Evolutionary conservation across 371 early-diverging fungal genomes (phyloP), one percentile per base, ranked within the genome.

Genomic region (Funneliformis caledonium): DNA sequence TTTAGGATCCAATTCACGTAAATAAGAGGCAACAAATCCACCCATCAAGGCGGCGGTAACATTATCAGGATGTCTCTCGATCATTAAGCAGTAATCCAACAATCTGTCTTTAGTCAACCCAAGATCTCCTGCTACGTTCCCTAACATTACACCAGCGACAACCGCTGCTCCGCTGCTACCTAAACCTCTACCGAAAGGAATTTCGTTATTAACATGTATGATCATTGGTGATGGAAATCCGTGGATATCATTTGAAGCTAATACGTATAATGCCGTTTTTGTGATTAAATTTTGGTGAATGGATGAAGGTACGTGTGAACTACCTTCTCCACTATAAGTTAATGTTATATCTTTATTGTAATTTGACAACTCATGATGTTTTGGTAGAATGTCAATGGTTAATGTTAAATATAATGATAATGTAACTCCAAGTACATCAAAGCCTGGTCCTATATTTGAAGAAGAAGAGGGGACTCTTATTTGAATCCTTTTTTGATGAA

Each of bases 31-130:
- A 4, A 97, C 93, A 83, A 97, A 96, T 8, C 98, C 98, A 78
- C 99, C 99, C 69, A 97, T 89, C 50, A 98, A 84, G 12, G 96
- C 94, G 33, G 98, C 96, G 2, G 97, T 93, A 0, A 97, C 96
- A 85, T 99, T 99, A 83, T 99, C 99, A 0, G 98, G 98, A 82
- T 99, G 99, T 62, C 95, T 93, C 85, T 99, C 99, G 42, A 98
- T 93, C 88, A 93, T 89, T 80, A 96, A 83, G 78, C 93, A 92
- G 81, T 91, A 96, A 83, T 98, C 97, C 60, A 98, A 87, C 85
- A 97, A 86, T 42, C 94, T 89, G 76, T 94, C 92, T 73, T 88
- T 86, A 19, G 88, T 77, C 80, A 97, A 83, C 2, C 87, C 84
- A 69, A 98, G 87, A 12, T 90, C 84, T 37, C 93, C 93, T 12